Evolutionary conservation across 352 stramenopile genomes (phyloP).

Genomic region (Aphanomyces invadans): DNA sequence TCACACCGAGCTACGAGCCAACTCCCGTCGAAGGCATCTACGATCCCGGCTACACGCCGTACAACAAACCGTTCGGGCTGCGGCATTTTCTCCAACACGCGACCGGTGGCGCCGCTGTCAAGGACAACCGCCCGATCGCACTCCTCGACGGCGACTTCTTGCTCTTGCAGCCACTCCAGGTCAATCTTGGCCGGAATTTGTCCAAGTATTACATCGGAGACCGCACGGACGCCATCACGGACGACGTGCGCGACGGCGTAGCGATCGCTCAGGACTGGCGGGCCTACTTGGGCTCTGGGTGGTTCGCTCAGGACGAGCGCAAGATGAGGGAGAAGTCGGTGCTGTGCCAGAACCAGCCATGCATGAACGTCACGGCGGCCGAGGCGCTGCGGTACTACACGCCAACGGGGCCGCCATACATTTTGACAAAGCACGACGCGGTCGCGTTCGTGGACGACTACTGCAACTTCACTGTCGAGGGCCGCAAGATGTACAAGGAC

Average conservation of each 20-base stretch:
- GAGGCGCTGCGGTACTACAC: constrained; percentile 32
- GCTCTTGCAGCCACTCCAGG: constrained; percentile 4
- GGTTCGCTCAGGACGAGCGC: constrained; percentile 27
- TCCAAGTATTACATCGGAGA: background rate
- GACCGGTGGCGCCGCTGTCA: background rate
- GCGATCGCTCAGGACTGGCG: constrained; percentile 18
- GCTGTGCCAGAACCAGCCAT: constrained; percentile 33
- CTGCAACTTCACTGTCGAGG: constrained; percentile 24
- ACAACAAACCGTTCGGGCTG: constrained; percentile 30
- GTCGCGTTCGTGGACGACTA: constrained; percentile 42
- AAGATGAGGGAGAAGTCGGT: constrained; percentile 26
- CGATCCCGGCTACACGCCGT: constrained; percentile 43
- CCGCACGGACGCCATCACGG: background rate
- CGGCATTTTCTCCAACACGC: constrained; percentile 11
- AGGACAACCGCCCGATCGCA: constrained; percentile 8
- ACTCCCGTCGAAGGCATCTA: constrained; percentile 34
- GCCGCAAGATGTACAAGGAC: constrained; percentile 28
- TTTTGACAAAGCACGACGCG: constrained; percentile 41
- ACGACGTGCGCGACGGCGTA: background rate
- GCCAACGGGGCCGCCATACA: constrained; percentile 43
- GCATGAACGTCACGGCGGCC: constrained; percentile 29
- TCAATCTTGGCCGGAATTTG: constrained; percentile 20
- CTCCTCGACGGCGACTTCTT: constrained; percentile 16
- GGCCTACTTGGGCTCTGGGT: constrained; percentile 25
- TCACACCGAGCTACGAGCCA: constrained; percentile 40